These are phyloP conservation scores for Calvatia gigantea DNA, from an alignment of 768 basidiomycete species.

Conservation along the genomic window DNA sequence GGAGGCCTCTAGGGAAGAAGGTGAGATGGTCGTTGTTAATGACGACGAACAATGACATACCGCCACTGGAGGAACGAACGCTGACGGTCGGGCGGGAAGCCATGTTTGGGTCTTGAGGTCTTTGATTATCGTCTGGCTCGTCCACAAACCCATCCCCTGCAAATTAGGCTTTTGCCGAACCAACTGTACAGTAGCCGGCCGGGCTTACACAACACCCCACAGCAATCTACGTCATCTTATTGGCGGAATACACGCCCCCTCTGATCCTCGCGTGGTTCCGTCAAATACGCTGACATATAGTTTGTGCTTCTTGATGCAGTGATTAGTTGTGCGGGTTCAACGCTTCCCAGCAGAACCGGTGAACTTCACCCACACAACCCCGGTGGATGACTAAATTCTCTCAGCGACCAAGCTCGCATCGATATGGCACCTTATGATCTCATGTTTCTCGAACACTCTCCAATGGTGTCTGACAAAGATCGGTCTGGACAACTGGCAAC, in stretches of 20 bases:
- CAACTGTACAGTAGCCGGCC: slow-evolving; percentile 34
- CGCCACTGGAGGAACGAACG: slow-evolving; percentile 75
- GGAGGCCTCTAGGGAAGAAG: slow-evolving; percentile 60
- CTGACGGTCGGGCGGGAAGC: slow-evolving; percentile 91
- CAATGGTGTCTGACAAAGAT: slow-evolving; percentile 1
- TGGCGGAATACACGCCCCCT: not conserved
- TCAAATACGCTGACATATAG: no score
- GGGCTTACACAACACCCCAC: not conserved
- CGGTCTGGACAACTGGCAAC: not conserved
- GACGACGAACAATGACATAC: slow-evolving; percentile 33
- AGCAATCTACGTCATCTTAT: not conserved
- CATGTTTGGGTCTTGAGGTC: slow-evolving; percentile 59
- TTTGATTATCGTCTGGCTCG: slow-evolving; percentile 27
- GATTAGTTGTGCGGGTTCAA: no score
- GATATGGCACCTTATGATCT: no score
- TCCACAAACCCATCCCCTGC: slow-evolving; percentile 20
- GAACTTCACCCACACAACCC: no score
- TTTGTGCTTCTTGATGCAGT: no score
- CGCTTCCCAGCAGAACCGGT: no score
- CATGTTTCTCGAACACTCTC: not conserved
- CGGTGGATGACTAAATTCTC: no score
- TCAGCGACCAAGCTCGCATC: no score
- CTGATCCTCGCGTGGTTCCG: no score
- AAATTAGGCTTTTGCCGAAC: slow-evolving; percentile 40
- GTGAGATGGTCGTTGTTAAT: slow-evolving; percentile 13